These are phyloP conservation scores for Calocybe gangraenosa DNA, from an alignment of 768 basidiomycete genomes.

Conservation along the genomic window DNA sequence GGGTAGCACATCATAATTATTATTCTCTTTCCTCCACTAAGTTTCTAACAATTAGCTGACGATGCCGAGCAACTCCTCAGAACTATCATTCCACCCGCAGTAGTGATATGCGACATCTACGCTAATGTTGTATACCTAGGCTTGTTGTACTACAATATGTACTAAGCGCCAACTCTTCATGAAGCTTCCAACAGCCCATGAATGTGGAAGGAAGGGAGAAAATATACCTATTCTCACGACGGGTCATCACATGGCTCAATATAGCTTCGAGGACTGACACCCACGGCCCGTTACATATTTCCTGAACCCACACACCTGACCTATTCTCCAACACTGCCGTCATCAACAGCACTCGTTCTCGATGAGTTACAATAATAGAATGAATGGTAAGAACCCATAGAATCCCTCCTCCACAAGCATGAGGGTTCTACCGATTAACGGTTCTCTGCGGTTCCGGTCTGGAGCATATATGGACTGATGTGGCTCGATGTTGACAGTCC, in stretches of 20 bases:
- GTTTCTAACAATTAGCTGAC: slow-evolving; percentile 2
- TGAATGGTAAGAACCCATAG: not conserved
- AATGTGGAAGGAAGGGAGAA: not conserved
- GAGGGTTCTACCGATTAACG: not conserved
- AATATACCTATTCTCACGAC: too few relatives aligned
- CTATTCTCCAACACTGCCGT: not conserved
- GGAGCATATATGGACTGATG: not conserved
- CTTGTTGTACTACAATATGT: too few relatives aligned
- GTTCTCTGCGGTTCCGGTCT: not conserved
- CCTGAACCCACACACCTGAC: slow-evolving; percentile 2
- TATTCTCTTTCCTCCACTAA: not conserved
- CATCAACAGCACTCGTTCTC: not conserved
- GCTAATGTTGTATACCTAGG: too few relatives aligned
- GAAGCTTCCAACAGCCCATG: not conserved
- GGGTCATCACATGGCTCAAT: not conserved
- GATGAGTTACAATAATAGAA: not conserved
- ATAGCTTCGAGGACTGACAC: not conserved
- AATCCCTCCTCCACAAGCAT: not conserved
- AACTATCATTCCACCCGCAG: too few relatives aligned
- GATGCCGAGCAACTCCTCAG: slow-evolving; percentile 12
- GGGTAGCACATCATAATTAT: slow-evolving; percentile 3
- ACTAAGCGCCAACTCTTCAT: not conserved
- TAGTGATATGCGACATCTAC: too few relatives aligned
- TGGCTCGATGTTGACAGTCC: too few relatives aligned
- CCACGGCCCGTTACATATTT: not conserved